Conservation (phyloP, 441 rosid genomes). For the Euphorbia schlechtendalii region DNA sequence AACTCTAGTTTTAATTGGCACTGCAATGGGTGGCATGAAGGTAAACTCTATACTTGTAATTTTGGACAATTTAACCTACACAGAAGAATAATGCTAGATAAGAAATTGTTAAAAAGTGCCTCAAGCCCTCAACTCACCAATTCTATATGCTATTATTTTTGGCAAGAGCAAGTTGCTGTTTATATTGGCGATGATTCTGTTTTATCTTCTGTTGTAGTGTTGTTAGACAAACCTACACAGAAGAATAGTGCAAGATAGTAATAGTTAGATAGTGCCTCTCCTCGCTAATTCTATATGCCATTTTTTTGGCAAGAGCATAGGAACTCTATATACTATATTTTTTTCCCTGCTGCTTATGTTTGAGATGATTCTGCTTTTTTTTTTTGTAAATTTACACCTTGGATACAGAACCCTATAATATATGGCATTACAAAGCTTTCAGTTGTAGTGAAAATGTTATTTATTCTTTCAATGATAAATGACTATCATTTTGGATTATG, state of each 20-base stretch:
- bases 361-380: not conserved
- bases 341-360: not conserved
- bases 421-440: not conserved
- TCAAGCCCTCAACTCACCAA: too few species aligned
- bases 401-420: not conserved
- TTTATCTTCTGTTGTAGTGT: too few species aligned
- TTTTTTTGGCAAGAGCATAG: not conserved
- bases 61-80: not conserved
- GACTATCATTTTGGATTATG: slow-evolving; percentile 9
- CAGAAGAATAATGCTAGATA: too few species aligned
- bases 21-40: slow-evolving; percentile 92
- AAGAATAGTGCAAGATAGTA: not conserved
- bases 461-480: slow-evolving; percentile 12
- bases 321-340: not conserved
- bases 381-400: not conserved
- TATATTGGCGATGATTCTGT: too few species aligned
- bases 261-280: not conserved
- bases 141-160: too few species aligned
- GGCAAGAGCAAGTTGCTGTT: too few species aligned
- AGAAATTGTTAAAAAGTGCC: too few species aligned
- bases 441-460: slow-evolving; percentile 2
- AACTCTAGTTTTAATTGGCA: slow-evolving; percentile 69
- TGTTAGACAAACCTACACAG: too few species aligned
- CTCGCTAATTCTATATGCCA: not conserved
- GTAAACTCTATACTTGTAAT: slow-evolving; percentile 28